phyloP scores from a whole-genome alignment of 805 yeast genomes.

The Suhomyces tanzawaensis region DNA sequence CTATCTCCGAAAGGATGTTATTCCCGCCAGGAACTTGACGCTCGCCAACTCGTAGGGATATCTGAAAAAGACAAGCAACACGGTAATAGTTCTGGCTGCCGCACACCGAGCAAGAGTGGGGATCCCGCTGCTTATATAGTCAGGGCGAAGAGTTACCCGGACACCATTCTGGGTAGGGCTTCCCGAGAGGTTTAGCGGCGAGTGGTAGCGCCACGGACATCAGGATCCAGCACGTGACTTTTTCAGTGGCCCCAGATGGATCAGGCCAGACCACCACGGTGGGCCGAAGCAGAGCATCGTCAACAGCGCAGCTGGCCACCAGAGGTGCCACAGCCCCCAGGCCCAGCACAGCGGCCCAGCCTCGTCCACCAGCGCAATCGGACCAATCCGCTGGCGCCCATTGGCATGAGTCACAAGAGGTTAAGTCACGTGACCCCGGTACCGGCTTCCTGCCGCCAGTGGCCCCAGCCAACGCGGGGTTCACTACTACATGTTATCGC shows the following conservation, averaged over 20 bases:
- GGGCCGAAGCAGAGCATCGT: too few species aligned
- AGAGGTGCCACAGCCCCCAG: too few species aligned
- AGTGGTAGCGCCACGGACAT: too few species aligned
- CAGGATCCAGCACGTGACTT: too few species aligned
- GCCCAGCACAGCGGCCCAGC: too few species aligned
- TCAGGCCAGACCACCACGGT: too few species aligned
- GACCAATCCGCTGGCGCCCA: too few species aligned
- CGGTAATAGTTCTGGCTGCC: slow-evolving; percentile 53
- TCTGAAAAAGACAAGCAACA: slow-evolving; percentile 50
- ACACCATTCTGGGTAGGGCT: background rate
- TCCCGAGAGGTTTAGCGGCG: too few species aligned
- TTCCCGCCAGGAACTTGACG: slow-evolving; percentile 51
- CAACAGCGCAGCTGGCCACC: too few species aligned
- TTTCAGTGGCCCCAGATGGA: too few species aligned
- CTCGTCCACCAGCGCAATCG: too few species aligned
- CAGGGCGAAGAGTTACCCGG: slow-evolving; percentile 11
- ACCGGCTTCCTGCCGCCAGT: background rate
- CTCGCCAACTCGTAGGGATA: slow-evolving; percentile 48
- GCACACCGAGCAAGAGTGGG: slow-evolving; percentile 33
- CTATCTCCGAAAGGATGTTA: slow-evolving; percentile 33
- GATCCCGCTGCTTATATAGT: slow-evolving; percentile 2
- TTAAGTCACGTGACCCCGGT: background rate
- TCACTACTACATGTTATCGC: background rate
- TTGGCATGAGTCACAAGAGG: too few species aligned
- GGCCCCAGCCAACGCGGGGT: background rate